A percentile compares a stretch with the other conserved stretches of the same genome.
These are phyloP conservation scores for Ploettnerulaceae sp. DNA, from an alignment of 2,329 filamentous ascomycete species.

Conservation along the genomic window DNA sequence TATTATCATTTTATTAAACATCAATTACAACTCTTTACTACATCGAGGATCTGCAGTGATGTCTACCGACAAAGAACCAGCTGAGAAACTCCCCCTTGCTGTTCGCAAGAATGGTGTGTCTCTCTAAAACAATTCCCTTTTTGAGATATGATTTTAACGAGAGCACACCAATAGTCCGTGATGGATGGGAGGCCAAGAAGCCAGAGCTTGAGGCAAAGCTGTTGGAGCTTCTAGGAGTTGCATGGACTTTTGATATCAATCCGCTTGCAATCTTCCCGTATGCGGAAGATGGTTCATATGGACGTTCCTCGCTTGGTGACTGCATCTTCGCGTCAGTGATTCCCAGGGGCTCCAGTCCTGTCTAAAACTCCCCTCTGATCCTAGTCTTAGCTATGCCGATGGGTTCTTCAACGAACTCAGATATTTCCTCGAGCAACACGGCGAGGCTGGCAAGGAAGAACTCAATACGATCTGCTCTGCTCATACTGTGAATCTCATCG, in stretches of 20 bases:
- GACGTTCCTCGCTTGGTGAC: constrained; percentile 39
- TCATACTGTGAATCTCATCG: constrained; percentile 43
- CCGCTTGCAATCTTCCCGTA: constrained; percentile 46
- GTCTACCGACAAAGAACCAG: constrained; percentile 3
- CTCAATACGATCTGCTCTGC: constrained; percentile 43
- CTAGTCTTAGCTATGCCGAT: constrained; percentile 39
- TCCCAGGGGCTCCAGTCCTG: neutral
- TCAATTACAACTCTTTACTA: too few species aligned
- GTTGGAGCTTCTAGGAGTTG: constrained; percentile 41
- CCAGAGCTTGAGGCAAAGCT: constrained; percentile 41
- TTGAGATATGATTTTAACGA: neutral
- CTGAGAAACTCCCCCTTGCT: constrained; percentile 46
- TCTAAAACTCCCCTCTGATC: neutral
- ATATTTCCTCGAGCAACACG: constrained; percentile 37
- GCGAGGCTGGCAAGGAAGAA: constrained; percentile 40
- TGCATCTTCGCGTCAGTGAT: constrained; percentile 40
- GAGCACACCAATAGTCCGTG: constrained; percentile 39
- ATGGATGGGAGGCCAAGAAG: constrained; percentile 47
- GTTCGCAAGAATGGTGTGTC: constrained; percentile 47
- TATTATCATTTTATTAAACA: too few species aligned
- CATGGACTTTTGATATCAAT: constrained; percentile 48
- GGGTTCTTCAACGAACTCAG: constrained; percentile 40
- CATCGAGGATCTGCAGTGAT: too few species aligned
- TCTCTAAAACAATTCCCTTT: neutral
- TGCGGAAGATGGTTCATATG: constrained; percentile 34